These are phyloP conservation scores for Fusarium praegraminearum DNA, from an alignment of 2,329 filamentous ascomycete genomes.

Conservation along the genomic window DNA sequence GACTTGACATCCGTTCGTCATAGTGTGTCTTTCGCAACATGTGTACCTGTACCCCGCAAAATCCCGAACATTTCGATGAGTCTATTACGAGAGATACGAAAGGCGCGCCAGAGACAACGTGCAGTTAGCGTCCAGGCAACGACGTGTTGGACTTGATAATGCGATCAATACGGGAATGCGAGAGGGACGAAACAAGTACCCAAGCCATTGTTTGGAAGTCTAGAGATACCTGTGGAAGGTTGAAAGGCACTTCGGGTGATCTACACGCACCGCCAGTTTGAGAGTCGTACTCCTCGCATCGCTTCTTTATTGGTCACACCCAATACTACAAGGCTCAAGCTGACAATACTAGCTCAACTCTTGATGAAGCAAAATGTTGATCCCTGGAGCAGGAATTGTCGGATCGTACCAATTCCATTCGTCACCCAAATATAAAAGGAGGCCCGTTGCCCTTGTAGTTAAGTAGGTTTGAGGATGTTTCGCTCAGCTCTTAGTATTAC, in stretches of 20 bases:
- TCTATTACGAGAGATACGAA: background rate
- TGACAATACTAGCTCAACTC: background rate
- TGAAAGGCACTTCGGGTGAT: conserved; percentile 17
- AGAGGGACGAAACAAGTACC: conserved; percentile 19
- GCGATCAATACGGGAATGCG: conserved; percentile 38
- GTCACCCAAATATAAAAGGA: background rate
- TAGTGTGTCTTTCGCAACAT: no score
- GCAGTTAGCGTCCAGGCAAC: background rate
- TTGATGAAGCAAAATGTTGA: background rate
- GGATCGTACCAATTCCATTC: background rate
- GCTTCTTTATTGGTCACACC: conserved; percentile 41
- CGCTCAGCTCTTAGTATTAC: background rate
- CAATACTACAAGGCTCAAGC: conserved; percentile 20
- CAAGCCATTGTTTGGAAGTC: background rate
- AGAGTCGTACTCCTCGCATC: conserved; percentile 42
- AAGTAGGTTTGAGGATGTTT: background rate
- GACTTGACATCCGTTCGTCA: background rate
- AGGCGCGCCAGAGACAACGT: background rate
- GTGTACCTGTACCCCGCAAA: background rate
- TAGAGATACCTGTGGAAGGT: background rate
- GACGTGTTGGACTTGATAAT: background rate
- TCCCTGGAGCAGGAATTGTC: background rate
- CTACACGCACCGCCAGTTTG: background rate
- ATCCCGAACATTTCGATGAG: background rate
- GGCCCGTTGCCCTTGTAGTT: background rate